These are phyloP conservation scores for Arthrobotrys entomopaga DNA, from an alignment of 2,329 filamentous ascomycete species.

Conservation along the genomic window DNA sequence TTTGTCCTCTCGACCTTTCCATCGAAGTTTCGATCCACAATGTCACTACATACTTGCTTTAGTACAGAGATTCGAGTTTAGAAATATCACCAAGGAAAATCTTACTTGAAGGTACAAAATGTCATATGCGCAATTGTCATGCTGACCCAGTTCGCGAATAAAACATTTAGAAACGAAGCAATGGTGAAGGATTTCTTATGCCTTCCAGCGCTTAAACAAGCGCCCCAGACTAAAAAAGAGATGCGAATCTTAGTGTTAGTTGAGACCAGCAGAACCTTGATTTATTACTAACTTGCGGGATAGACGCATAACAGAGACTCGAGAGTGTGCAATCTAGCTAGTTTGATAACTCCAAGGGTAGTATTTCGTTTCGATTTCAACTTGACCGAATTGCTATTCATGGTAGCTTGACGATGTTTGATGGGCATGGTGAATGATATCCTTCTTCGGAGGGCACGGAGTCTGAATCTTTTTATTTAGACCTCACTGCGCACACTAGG, in stretches of 20 bases:
- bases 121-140: slow-evolving; percentile 31
- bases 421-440: too few relatives aligned
- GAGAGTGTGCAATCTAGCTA: slow-evolving; percentile 29
- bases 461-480: neutral
- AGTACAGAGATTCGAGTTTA: too few relatives aligned
- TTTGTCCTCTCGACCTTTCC: slow-evolving; percentile 29
- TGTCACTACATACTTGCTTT: neutral
- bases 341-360: slow-evolving; percentile 24
- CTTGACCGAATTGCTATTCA: neutral
- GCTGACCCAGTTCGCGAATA: slow-evolving; percentile 29
- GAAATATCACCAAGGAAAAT: too few relatives aligned
- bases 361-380: slow-evolving; percentile 22
- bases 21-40: slow-evolving; percentile 31
- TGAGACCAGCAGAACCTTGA: neutral
- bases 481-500: too few relatives aligned
- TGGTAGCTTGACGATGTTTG: too few relatives aligned
- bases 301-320: slow-evolving; percentile 32
- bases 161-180: slow-evolving; percentile 8
- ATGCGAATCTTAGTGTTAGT: too few relatives aligned
- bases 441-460: too few relatives aligned
- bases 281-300: slow-evolving; percentile 23
- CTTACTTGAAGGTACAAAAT: slow-evolving; percentile 37
- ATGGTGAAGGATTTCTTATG: slow-evolving; percentile 5
- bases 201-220: too few relatives aligned
- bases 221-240: too few relatives aligned